A percentile compares a stretch with the other conserved stretches of the same genome.
Conservation (phyloP, 306 rosid genomes). For the Quercus rubra region DNA sequence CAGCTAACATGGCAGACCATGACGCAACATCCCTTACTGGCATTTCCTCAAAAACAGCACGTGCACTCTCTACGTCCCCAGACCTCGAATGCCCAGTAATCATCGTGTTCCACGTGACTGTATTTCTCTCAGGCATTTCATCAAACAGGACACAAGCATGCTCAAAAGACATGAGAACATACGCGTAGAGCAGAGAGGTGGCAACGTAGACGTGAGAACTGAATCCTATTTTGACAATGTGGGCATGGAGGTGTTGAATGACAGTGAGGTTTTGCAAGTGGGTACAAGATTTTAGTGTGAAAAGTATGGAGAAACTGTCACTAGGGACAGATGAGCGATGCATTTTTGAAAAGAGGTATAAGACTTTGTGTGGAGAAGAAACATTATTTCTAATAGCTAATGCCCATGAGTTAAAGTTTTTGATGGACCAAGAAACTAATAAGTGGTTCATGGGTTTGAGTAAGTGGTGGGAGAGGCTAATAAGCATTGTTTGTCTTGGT, state of each 20-base stretch:
- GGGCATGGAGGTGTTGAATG: slow-evolving; percentile 54
- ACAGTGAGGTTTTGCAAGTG: slow-evolving; percentile 20
- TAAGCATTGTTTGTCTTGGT: slow-evolving; percentile 7
- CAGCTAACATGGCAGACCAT: slow-evolving; percentile 60
- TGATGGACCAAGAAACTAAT: not conserved
- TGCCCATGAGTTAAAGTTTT: slow-evolving; percentile 45
- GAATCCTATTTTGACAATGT: slow-evolving; percentile 56
- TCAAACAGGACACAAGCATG: slow-evolving; percentile 53
- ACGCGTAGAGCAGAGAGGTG: slow-evolving; percentile 35
- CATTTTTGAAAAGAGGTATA: slow-evolving; percentile 38
- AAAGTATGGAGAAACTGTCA: slow-evolving; percentile 48
- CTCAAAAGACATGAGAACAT: slow-evolving; percentile 20
- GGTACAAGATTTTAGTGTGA: slow-evolving; percentile 54
- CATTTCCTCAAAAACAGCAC: slow-evolving; percentile 40
- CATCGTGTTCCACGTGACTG: slow-evolving; percentile 64
- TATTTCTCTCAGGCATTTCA: slow-evolving; percentile 50
- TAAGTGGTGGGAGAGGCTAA: not conserved
- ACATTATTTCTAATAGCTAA: slow-evolving; percentile 42
- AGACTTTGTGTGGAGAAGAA: slow-evolving; percentile 42
- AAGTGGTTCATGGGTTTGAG: slow-evolving; percentile 12
- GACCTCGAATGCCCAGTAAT: slow-evolving; percentile 43
- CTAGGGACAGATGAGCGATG: slow-evolving; percentile 33
- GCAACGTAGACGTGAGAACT: slow-evolving; percentile 40
- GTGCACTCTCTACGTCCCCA: slow-evolving; percentile 36
- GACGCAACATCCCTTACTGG: slow-evolving; percentile 40